A percentile compares a stretch with the other conserved stretches of the same genome.
Evolutionary conservation across 2,329 filamentous ascomycete genomes (phyloP).

Genomic region (Septoria linicola): DNA sequence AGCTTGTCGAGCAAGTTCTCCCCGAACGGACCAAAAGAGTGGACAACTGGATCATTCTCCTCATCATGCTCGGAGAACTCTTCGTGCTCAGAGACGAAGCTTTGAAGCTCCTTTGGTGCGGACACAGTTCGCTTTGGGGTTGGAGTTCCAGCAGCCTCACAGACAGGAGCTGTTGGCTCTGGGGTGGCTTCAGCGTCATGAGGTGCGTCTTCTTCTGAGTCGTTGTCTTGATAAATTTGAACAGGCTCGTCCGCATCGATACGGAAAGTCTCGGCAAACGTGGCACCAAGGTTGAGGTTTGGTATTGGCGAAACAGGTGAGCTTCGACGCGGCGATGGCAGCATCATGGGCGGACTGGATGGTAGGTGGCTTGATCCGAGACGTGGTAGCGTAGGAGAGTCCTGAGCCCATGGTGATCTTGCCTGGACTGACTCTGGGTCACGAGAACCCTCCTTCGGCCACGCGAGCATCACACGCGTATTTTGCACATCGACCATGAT

Average conservation of each 20-base stretch:
- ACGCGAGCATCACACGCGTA: constrained; percentile 81
- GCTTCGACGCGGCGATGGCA: constrained; percentile 58
- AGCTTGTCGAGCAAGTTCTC: constrained; percentile 80
- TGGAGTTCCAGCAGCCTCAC: constrained; percentile 13
- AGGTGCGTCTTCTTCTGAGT: constrained; percentile 53
- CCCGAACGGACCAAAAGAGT: constrained; percentile 88
- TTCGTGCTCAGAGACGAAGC: constrained; percentile 43
- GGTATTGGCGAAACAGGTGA: constrained; percentile 77
- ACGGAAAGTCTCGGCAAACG: constrained; percentile 47
- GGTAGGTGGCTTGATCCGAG: constrained; percentile 43
- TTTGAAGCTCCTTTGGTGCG: constrained; percentile 19
- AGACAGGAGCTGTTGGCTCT: constrained; percentile 18
- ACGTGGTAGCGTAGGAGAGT: constrained; percentile 55
- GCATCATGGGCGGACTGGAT: constrained; percentile 64
- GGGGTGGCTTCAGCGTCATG: constrained; percentile 29
- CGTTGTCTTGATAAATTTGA: constrained; percentile 72
- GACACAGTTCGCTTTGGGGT: constrained; percentile 23
- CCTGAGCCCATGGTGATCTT: constrained; percentile 65
- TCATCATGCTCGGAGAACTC: constrained; percentile 79
- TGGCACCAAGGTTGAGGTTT: constrained; percentile 42
- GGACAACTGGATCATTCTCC: constrained; percentile 90
- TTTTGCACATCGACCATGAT: constrained; percentile 97
- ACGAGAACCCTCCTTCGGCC: constrained; percentile 65
- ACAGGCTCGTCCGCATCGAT: constrained; percentile 49
- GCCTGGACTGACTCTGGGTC: constrained; percentile 53